Conservation (phyloP, 805 yeast genomes). For the Candida orba region DNA sequence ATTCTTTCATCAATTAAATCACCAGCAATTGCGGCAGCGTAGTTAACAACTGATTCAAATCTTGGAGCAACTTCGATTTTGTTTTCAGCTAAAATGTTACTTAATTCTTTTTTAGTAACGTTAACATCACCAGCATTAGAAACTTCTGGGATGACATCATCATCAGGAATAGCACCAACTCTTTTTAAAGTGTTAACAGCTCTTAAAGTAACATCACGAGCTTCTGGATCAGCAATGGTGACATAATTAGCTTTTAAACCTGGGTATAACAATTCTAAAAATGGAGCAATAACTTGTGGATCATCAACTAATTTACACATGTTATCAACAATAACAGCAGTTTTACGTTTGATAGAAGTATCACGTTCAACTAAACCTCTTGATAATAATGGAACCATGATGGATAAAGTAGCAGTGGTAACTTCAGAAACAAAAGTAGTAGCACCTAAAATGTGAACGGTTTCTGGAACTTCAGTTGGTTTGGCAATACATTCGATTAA, state of each 20-base stretch:
- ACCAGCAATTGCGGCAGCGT: conserved; percentile 96
- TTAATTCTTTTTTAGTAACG: conserved; percentile 80
- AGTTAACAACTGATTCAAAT: conserved; percentile 70
- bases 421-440: conserved; percentile 99
- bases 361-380: conserved; percentile 99
- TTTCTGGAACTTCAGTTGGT: conserved; percentile 97
- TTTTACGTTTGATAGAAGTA: conserved; percentile 98
- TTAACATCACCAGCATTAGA: conserved; percentile 97
- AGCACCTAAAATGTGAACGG: conserved; percentile 98
- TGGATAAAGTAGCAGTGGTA: conserved; percentile 97
- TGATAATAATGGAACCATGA: conserved; percentile 97
- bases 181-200: conserved; percentile 96
- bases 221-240: conserved; percentile 99
- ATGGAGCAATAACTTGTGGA: conserved; percentile 99
- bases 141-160: conserved; percentile 90
- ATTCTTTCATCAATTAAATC: conserved; percentile 97
- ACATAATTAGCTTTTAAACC: conserved; percentile 89
- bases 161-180: conserved; percentile 93
- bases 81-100: conserved; percentile 60
- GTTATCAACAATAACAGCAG: conserved; percentile 99
- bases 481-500: conserved; percentile 94
- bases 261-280: conserved; percentile 92
- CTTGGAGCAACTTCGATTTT: conserved; percentile 58
- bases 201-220: conserved; percentile 96
- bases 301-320: conserved; percentile 99